Evolutionary conservation across 2,329 filamentous ascomycete genomes (phyloP), one percentile per base, ranked within the genome.

Genomic region (Aspergillus flavus): DNA sequence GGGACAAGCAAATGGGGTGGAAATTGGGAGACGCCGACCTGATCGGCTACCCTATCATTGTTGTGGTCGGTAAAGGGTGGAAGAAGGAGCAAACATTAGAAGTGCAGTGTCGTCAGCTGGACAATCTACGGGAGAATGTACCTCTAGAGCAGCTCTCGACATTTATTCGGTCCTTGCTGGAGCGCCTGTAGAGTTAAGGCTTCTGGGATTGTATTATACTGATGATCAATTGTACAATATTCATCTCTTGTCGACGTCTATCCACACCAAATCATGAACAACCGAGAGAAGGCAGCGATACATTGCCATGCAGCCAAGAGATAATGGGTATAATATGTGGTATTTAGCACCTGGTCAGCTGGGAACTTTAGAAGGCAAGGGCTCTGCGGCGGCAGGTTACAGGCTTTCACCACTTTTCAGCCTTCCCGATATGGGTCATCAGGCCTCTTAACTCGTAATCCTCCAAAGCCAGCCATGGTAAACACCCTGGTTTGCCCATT

Each of bases 21-120:
- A 98, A 96, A 76, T 82, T 98, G 73, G 88, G 87, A 43, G 95
- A 99, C 79, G 95, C 94, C 1, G 94, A 98, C 76, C 75, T 95
- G 62, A 87, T 94, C 60, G 95, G 95, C 3, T 97, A 96, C 75
- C 94, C 94, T 0, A 83, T 98, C 14, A 83, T 94, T 10, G 83
- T 97, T 14, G 84, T 97, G 2, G 77, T 98, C 36, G 94, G 94
- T 0, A 89, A 86, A 66, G 82, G 81, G 4, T 96, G 91, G 89
- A 79, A 84, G 43, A 76, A 78, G 36, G 79, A 83, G 1, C 80
- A 81, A 52, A 76, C 81, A n/a, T 86, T 91, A 43, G 93, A 96
- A 75, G 86, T 97, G 34, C 92, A 96, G 73, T 94, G 92, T 78
- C 85, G 92, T 63, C 84, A 85, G 61, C 79, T 94, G 30, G 84